These are phyloP conservation scores for Cupressus sempervirens DNA, from an alignment of 75 land plant genomes.

Conservation along the genomic window DNA sequence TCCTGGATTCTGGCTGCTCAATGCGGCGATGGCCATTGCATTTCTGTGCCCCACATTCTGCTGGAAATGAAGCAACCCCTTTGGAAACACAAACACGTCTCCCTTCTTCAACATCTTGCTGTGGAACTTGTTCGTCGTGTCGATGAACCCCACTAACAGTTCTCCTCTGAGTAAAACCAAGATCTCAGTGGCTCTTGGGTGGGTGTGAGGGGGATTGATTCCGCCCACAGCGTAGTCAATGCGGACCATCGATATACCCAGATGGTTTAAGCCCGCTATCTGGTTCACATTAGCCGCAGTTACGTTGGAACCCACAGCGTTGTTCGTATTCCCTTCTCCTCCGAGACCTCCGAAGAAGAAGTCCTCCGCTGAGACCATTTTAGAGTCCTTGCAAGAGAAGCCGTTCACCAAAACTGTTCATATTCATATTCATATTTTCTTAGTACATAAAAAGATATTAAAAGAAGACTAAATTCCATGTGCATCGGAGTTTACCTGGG, in stretches of 20 bases:
- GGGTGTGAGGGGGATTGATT: slow-evolving; percentile 35
- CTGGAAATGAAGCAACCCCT: slow-evolving; percentile 22
- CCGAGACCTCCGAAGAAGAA: slow-evolving; percentile 28
- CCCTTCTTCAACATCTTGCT: slow-evolving; percentile 29
- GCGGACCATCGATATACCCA: slow-evolving; percentile 39
- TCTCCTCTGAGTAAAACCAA: slow-evolving; percentile 27
- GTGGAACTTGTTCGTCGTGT: slow-evolving; percentile 20
- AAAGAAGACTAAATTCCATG: too few relatives aligned
- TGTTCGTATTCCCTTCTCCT: slow-evolving; percentile 11
- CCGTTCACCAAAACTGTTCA: slow-evolving; percentile 29
- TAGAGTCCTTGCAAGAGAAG: slow-evolving; percentile 30
- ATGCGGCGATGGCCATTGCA: slow-evolving; percentile 15
- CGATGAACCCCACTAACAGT: slow-evolving; percentile 30
- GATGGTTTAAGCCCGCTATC: slow-evolving; percentile 45
- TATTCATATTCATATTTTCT: not conserved
- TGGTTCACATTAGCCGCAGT: slow-evolving; percentile 18
- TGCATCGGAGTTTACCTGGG: too few relatives aligned
- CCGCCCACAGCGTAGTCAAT: slow-evolving; percentile 36
- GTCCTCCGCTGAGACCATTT: slow-evolving; percentile 17
- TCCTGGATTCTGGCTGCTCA: slow-evolving; percentile 40
- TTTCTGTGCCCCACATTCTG: not conserved
- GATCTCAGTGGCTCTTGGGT: slow-evolving; percentile 42
- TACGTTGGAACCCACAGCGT: slow-evolving; percentile 13
- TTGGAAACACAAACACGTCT: slow-evolving; percentile 47
- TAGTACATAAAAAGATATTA: not conserved